phyloP scores from a whole-genome alignment of 2,329 filamentous ascomycete species.

The Monilinia aucupariae region DNA sequence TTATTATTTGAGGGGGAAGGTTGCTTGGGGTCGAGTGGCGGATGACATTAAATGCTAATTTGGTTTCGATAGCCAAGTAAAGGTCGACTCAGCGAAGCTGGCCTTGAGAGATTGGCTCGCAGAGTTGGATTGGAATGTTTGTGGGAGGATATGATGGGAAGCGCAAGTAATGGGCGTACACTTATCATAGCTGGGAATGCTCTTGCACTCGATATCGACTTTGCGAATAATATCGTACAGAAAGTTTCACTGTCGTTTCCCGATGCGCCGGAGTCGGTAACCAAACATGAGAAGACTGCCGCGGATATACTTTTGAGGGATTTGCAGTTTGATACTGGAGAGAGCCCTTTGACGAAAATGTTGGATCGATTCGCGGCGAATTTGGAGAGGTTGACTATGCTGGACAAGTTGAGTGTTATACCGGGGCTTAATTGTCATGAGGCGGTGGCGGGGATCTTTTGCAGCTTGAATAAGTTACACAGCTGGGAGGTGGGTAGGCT shows the following conservation, averaged over 20 bases:
- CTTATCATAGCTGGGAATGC: slow-evolving; percentile 58
- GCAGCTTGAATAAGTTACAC: slow-evolving; percentile 63
- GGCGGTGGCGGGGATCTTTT: slow-evolving; percentile 67
- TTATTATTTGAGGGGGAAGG: background rate
- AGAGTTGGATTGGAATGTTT: slow-evolving; percentile 61
- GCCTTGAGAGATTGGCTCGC: slow-evolving; percentile 65
- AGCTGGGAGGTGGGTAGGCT: slow-evolving; percentile 61
- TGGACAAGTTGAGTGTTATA: slow-evolving; percentile 67
- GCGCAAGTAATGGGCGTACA: slow-evolving; percentile 46
- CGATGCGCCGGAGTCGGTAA: slow-evolving; percentile 52
- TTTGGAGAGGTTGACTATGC: slow-evolving; percentile 59
- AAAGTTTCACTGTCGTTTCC: slow-evolving; percentile 59
- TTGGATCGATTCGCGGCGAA: slow-evolving; percentile 67
- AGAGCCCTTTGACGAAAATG: slow-evolving; percentile 63
- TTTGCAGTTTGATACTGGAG: slow-evolving; percentile 51
- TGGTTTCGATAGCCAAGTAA: slow-evolving; percentile 38
- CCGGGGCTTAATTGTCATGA: slow-evolving; percentile 71
- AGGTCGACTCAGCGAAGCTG: slow-evolving; percentile 67
- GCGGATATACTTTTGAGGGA: slow-evolving; percentile 61
- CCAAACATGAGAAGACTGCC: slow-evolving; percentile 55
- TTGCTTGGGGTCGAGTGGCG: slow-evolving; percentile 23
- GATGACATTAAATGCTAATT: slow-evolving; percentile 20
- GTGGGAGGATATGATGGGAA: slow-evolving; percentile 49
- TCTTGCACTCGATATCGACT: slow-evolving; percentile 55
- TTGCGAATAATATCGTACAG: slow-evolving; percentile 57